Conservation (phyloP, 176 grass and related monocot genomes). For the Thalia dealbata region DNA sequence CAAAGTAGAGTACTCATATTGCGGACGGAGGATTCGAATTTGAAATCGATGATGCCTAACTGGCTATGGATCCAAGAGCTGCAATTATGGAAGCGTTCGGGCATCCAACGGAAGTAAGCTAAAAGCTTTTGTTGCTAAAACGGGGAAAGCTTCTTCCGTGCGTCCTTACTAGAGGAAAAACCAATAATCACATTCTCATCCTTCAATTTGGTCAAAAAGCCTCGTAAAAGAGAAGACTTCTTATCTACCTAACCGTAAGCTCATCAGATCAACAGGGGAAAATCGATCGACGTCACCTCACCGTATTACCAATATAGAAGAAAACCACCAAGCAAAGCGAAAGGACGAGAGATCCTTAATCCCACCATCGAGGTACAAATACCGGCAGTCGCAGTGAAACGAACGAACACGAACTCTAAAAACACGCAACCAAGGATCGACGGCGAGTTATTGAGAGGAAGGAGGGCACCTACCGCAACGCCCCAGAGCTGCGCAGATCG, state of each 20-base stretch:
- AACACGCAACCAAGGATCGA: no score
- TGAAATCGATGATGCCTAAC: neutral
- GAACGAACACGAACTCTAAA: neutral
- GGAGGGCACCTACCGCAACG: neutral
- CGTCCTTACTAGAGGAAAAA: neutral
- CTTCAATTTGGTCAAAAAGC: neutral
- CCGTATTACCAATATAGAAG: neutral
- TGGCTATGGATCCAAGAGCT: neutral
- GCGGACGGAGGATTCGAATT: neutral
- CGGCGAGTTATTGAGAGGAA: neutral
- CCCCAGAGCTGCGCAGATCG: neutral
- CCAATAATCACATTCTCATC: neutral
- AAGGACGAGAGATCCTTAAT: neutral
- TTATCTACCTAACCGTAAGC: neutral
- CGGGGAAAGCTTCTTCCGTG: neutral
- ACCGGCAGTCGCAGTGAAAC: neutral
- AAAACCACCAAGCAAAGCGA: neutral
- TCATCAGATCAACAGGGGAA: neutral
- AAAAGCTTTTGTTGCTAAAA: neutral
- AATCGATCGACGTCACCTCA: neutral
- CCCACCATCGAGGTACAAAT: neutral
- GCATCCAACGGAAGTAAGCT: neutral
- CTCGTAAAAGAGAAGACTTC: neutral
- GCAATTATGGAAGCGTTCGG: neutral
- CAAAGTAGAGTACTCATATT: neutral